These are phyloP conservation scores for Pugionium dolabratum DNA, from an alignment of 345 rosid species.

Conservation along the genomic window DNA sequence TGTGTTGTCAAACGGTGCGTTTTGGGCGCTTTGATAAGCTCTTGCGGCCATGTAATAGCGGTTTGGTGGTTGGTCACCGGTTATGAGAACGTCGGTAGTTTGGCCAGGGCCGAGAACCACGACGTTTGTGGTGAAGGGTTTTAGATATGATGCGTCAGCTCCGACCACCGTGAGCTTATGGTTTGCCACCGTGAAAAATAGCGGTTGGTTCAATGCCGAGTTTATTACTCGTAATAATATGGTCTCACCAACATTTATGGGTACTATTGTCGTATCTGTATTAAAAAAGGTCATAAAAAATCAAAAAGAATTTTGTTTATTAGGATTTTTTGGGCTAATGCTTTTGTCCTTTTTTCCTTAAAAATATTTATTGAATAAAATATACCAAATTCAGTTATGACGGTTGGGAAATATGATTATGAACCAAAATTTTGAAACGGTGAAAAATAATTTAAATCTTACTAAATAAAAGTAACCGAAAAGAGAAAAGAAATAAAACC, in stretches of 20 bases:
- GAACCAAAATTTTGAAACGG: no score
- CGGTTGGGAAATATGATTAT: constrained; percentile 23
- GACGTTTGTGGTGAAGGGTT: constrained; percentile 55
- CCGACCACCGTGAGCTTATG: constrained; percentile 68
- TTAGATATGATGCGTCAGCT: constrained; percentile 63
- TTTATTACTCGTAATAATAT: constrained; percentile 58
- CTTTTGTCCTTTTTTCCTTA: neutral
- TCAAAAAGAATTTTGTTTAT: neutral
- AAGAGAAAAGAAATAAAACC: constrained; percentile 45
- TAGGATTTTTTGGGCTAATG: constrained; percentile 14
- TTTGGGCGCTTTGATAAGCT: constrained; percentile 55
- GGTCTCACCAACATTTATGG: constrained; percentile 61
- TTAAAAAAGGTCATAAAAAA: no score
- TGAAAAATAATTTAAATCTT: neutral
- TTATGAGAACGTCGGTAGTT: constrained; percentile 60
- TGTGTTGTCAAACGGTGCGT: constrained; percentile 51
- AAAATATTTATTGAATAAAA: neutral
- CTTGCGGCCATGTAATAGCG: constrained; percentile 60
- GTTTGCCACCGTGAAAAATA: constrained; percentile 60
- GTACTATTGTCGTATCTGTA: constrained; percentile 78
- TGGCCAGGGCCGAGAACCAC: constrained; percentile 64
- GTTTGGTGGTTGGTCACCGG: constrained; percentile 44
- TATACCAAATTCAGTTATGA: constrained; percentile 27
- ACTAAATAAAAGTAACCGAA: no score
- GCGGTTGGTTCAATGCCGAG: constrained; percentile 72